Base-by-base conservation (phyloP, 202 grass and related monocot species). In the Elaeis oleifera region DNA sequence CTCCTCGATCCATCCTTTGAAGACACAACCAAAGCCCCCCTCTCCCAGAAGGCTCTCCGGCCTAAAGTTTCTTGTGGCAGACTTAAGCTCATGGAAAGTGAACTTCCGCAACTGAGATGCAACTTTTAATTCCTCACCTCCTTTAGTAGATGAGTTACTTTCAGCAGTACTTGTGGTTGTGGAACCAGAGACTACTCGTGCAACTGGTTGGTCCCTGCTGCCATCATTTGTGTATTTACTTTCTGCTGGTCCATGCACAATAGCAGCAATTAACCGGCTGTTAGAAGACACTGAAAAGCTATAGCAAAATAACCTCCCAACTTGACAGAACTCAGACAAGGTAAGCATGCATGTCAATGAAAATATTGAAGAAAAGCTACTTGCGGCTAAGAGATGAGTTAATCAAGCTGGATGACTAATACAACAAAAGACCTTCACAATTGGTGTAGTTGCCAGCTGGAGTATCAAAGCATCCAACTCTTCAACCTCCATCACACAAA, bases 1-100 rank as follows among this genome's bases (percentile, higher is more conserved):
- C 79, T 92, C 88, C 64, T 99, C 85, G 58, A 99, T 99, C 88
- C 94, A 99, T 13, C 94, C 94, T 81, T 99, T 99, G 62, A 99
- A 92, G 23, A 99, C 94, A 78, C 94, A 99, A 17, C 94, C 94
- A 63, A 99, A 94, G 67, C 94, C 94, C 32, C 94, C 94, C 77
- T 99, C 88, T 0, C 94, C 94, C 65, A 99, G 85, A 80, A 94
- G 94, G 80, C 82, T 86, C 78, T 99, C 88, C 31, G 94, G 94
- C 71, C 94, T 87, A 54, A 99, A 99, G 63, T 99, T 99, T 73
- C 88, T 88, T 18, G 94, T 94, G 49, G 94, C 82, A 50, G 65
- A 86, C 74, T 99, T 99, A 16, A 99, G 88, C 69, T 99, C 88
- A 64, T 68, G 88, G 78, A 99, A 99, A 59, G 81, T 82, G 72